Evolutionary conservation across 257 asterid genomes (phyloP), one percentile per base, ranked within the genome.

Genomic region (Penstemon eatonii): DNA sequence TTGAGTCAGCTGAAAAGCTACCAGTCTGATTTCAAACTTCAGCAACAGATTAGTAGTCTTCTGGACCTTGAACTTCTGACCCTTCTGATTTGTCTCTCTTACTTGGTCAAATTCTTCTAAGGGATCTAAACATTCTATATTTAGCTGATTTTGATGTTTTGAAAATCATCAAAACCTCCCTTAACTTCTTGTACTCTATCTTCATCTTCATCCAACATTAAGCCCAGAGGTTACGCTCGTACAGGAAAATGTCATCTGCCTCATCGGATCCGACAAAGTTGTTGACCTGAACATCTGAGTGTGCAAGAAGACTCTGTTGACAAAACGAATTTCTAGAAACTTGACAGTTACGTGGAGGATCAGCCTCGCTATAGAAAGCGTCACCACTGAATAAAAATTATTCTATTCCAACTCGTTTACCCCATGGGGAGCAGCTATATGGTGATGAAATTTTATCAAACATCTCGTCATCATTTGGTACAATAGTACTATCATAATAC

Each of bases 221-320:
- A 76, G 79, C 73, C 57, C 67, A 74, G 80, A 77, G 54, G 70
- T 60, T 75, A 71, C 64, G 70, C 60, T 73, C 56, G 75, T 74
- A 77, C 82, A 81, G 72, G 78, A 77, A 81, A 54, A 71, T 81
- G 76, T 81, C 83, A 71, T 81, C 82, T 5, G 83, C 78, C 57
- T 68, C 77, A 36, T 78, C 72, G 5, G 75, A 53, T 51, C 50
- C 60, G 67, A 71, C 51, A 42, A 74, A 65, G 65, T 75, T 81
- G 4, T 68, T 66, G 75, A 77, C 74, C 43, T 77, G 73, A 41
- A 13, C 18, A 60, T 78, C 79, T 11, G 73, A 74, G 41, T 64
- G 54, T 13, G 71, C 72, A 55, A 25, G 33, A 25, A 25, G 33
- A 25, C 33, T 25, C 1, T 1, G 33, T 25, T 15, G 39, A 38